Base-by-base conservation (phyloP, 2,329 filamentous ascomycete genomes). In the Cladophialophora bantiana region DNA sequence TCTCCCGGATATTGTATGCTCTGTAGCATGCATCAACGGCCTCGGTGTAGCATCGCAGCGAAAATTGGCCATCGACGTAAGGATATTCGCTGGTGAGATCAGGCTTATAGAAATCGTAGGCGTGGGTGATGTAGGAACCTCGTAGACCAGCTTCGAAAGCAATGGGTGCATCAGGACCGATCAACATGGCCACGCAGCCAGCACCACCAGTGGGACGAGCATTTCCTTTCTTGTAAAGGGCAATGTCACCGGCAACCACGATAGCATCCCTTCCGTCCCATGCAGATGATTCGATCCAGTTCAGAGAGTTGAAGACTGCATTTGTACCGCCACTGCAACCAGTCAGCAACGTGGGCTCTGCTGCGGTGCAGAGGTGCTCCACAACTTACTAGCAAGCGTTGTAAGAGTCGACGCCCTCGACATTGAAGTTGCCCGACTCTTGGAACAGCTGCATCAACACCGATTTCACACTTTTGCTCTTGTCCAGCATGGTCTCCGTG, bases 91-190 rank as follows among this genome's bases (percentile, higher is more conserved):
- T 92, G 76, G 91, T 91, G 72, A 94, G 84, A 80, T 94, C 91
- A 75, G 91, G 91, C 88, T 94, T 94, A 88, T 93, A 94, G 80
- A 94, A 94, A 80, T 94, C 91, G 80, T 94, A 95, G 74, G 89
- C 89, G 82, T 94, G 91, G 79, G 89, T 85, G 88, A 94, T 90
- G 84, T 92, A 93, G 74, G 85, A 89, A 77, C 90, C 91, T 76
- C 91, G 89, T 77, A 93, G 87, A 77, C 92, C 92, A 59, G 91
- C 88, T 82, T 94, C 91, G 71, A 90, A 83, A 68, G 89, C 90
- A 70, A 94, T 82, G 64, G 91, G 91, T 60, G 91, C 91, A 76
- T 94, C 83, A 66, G 91, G 91, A 64, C 91, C 91, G 74, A 94
- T 85, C 73, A 94, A 83, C 84, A 94, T 85, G 75, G 91, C 91